Evolutionary conservation across 2,329 filamentous ascomycete genomes (phyloP).

Genomic region (Rhynchosporium agropyri): DNA sequence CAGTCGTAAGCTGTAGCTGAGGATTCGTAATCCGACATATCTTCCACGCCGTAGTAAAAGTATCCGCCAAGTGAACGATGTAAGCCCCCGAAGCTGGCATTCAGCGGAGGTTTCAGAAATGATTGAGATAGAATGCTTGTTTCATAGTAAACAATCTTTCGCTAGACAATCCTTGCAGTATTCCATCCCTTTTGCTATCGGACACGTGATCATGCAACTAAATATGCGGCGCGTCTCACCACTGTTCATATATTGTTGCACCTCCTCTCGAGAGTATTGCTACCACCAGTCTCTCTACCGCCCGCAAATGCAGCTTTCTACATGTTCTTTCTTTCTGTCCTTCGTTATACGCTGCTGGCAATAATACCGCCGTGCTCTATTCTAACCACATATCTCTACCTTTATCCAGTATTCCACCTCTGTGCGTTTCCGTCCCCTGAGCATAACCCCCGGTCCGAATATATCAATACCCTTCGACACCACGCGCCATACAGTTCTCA

Average conservation of each 20-base stretch:
- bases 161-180: too few relatives aligned
- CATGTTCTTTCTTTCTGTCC: conserved; percentile 42
- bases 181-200: too few relatives aligned
- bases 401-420: conserved; percentile 78
- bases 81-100: too few relatives aligned
- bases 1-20: too few relatives aligned
- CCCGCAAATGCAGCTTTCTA: conserved; percentile 36
- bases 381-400: conserved; percentile 78
- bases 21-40: too few relatives aligned
- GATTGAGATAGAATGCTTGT: too few relatives aligned
- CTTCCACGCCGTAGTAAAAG: too few relatives aligned
- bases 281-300: background rate
- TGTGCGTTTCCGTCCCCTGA: conserved; percentile 72
- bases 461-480: conserved; percentile 35
- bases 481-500: conserved; percentile 35
- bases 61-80: too few relatives aligned
- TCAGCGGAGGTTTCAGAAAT: too few relatives aligned
- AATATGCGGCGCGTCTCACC: conserved; percentile 9
- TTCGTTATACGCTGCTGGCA: conserved; percentile 47
- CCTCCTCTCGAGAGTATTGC: conserved; percentile 36
- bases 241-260: background rate
- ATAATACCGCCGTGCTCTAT: conserved; percentile 68
- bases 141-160: too few relatives aligned
- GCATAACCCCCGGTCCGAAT: conserved; percentile 34
- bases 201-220: too few relatives aligned